Evolutionary conservation across 202 grass and related monocot species (phyloP).

Genomic region (Cymbopogon flexuosus): DNA sequence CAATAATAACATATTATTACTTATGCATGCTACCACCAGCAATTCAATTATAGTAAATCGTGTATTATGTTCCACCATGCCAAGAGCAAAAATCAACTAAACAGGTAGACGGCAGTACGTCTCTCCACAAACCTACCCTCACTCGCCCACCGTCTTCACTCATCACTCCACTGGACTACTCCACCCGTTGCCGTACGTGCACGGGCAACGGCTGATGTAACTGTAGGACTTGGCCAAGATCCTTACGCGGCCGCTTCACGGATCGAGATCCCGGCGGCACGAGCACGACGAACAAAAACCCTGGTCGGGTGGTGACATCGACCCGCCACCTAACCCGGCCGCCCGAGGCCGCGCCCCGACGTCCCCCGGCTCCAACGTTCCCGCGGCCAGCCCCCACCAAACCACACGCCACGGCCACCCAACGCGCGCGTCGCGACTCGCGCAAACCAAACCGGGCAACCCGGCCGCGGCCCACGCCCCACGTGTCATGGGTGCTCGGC

Average conservation of each 20-base stretch:
- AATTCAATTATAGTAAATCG: background rate
- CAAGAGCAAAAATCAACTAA: too few relatives aligned
- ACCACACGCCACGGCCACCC: background rate
- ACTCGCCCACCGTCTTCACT: background rate
- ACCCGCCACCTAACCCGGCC: background rate
- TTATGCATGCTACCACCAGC: too few relatives aligned
- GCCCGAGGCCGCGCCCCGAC: too few relatives aligned
- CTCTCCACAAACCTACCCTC: background rate
- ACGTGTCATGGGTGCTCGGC: background rate
- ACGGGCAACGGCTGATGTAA: background rate
- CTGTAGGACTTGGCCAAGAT: too few relatives aligned
- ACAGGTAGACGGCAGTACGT: background rate
- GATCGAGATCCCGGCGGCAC: background rate
- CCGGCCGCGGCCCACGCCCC: too few relatives aligned
- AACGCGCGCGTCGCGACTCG: conserved; percentile 27
- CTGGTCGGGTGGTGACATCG: background rate
- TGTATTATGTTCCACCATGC: background rate
- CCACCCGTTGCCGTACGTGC: background rate
- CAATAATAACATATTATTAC: too few relatives aligned
- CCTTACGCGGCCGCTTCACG: background rate
- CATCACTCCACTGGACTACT: background rate
- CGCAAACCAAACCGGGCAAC: background rate
- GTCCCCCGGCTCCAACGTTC: background rate
- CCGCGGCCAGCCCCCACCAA: background rate
- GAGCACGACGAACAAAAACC: background rate